Base-by-base conservation (phyloP, 257 asterid species). In the Verbena officinalis region DNA sequence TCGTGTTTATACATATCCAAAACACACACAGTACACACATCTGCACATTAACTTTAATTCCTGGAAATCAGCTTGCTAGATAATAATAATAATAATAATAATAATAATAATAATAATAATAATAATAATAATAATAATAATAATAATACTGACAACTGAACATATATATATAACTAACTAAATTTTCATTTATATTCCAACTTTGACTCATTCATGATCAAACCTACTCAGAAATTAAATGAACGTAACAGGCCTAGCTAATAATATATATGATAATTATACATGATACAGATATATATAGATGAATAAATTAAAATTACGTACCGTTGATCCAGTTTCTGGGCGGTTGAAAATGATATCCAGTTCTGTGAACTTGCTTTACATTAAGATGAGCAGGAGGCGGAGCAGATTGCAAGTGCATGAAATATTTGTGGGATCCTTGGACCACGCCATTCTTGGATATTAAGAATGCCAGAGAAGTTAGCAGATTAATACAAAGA, bases 251-350 rank as follows among this genome's bases (percentile, higher is more conserved):
- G n/a, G n/a, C 20, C 43, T 38, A 44, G n/a, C n/a, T n/a, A n/a
- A n/a, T n/a, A n/a, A n/a, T n/a, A n/a, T n/a, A n/a, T n/a, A n/a
- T n/a, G n/a, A 20, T 46, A 43, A 40, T n/a, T 36, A 46, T 27
- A 19, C 19, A 5, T 31, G 0, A 22, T 50, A 3, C n/a, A 20
- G 1, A 50, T 6, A 50, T 5, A 27, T 2, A 27, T 27, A 2
- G 33, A 27, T 2, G 33, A 27, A 27, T 27, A 2, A 27, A 27
- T 2, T 5, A 2, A 2, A 27, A 27, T 27, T 5, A 39, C 14
- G 14, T 71, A 83, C 86, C 86, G 62, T 83, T 83, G 23, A 83
- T 78, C 90, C 90, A 83, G 33, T 83, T 54, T 48, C 16, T 73
- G 9, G 22, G 39, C 10, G 90, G 90, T 17, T 83, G 90, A 22